A percentile compares a stretch with the other conserved stretches of the same genome.
phyloP scores from a whole-genome alignment of 495 filamentous ascomycete species.

The Jackrogersella multiformis region DNA sequence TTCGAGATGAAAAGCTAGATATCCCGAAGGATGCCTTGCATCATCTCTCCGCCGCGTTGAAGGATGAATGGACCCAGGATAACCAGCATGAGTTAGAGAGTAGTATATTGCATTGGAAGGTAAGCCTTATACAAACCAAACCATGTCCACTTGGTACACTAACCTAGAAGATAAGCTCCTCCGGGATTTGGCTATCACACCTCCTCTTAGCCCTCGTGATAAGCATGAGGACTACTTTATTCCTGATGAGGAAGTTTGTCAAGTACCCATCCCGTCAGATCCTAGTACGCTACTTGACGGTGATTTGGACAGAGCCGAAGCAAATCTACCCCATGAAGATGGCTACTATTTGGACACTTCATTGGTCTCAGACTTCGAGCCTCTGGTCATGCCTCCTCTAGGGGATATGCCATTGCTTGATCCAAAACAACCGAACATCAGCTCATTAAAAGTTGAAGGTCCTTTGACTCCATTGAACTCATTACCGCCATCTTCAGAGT shows the following conservation, averaged over 20 bases:
- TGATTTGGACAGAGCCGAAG: conserved; percentile 61
- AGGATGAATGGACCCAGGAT: conserved; percentile 50
- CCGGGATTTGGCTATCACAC: conserved; percentile 55
- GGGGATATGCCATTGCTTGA: conserved; percentile 9
- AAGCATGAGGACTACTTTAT: conserved; percentile 54
- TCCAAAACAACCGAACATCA: conserved; percentile 19
- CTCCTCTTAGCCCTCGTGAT: conserved; percentile 64
- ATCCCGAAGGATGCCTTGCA: conserved; percentile 50
- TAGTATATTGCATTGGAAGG: conserved; percentile 47
- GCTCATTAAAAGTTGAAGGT: conserved; percentile 29
- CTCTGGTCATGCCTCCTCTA: conserved; percentile 17
- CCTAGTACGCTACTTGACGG: conserved; percentile 53
- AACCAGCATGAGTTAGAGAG: conserved; percentile 49
- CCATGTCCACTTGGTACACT: not conserved
- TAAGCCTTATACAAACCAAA: conserved; percentile 32
- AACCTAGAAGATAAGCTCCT: conserved; percentile 1
- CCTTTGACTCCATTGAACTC: conserved; percentile 38
- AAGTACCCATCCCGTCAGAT: conserved; percentile 65
- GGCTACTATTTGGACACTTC: not conserved
- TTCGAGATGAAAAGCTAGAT: conserved; percentile 56
- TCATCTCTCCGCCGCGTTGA: conserved; percentile 52
- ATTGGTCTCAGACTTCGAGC: not conserved
- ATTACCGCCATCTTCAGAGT: conserved; percentile 25
- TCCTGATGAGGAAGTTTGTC: conserved; percentile 56
- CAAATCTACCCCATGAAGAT: conserved; percentile 50